These are phyloP conservation scores for Pharus latifolius DNA, from an alignment of 176 grass and related monocot species.

Conservation along the genomic window DNA sequence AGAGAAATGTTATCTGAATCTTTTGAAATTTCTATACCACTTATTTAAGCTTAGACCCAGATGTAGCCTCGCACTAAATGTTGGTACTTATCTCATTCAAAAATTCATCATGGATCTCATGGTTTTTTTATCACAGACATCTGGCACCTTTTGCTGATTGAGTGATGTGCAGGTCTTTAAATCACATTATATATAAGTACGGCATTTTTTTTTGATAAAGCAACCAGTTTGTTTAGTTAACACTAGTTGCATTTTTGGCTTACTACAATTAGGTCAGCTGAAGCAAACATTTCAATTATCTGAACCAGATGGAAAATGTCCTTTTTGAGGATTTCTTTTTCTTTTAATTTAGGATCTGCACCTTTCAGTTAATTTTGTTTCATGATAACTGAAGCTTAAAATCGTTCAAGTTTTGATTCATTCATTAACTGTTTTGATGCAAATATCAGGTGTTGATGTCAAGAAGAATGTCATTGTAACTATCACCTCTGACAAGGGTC, in stretches of 20 bases:
- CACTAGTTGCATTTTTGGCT: not conserved
- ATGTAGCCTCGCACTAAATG: not conserved
- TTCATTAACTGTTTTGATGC: not conserved
- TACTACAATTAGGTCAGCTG: not conserved
- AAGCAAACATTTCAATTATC: not conserved
- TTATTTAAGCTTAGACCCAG: not conserved
- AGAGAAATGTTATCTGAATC: not conserved
- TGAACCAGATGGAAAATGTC: not conserved
- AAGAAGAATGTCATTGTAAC: conserved; percentile 93
- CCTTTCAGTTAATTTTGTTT: not conserved
- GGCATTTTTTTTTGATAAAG: not conserved
- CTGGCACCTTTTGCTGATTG: not conserved
- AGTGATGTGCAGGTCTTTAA: not conserved
- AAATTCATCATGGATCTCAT: not conserved
- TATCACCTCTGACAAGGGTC: conserved; percentile 90
- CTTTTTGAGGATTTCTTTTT: not conserved
- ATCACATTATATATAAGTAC: too few species aligned
- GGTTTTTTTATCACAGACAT: not conserved
- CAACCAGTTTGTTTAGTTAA: not conserved
- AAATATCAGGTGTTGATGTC: conserved; percentile 65
- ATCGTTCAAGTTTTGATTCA: not conserved
- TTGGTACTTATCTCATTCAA: not conserved
- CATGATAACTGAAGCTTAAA: not conserved
- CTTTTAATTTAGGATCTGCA: too few species aligned
- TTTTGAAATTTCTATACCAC: not conserved